Percentiles rank a stretch among this genome's conserved stretches.
These are phyloP conservation scores for Cryptococcus sp. DNA, from an alignment of 1,284 basidiomycete genomes.

Conservation along the genomic window DNA sequence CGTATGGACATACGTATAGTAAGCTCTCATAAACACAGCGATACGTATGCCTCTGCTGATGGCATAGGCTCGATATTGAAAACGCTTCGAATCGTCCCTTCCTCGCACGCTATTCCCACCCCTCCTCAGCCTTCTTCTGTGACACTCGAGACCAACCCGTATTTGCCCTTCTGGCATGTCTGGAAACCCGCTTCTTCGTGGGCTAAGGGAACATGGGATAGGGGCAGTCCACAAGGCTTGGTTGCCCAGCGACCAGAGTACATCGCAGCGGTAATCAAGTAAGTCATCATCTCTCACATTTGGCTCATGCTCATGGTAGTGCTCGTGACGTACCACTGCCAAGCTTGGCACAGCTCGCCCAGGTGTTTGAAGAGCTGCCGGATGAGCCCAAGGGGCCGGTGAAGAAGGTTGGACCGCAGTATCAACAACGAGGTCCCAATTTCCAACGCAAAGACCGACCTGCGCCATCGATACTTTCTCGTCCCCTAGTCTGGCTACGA, in stretches of 20 bases:
- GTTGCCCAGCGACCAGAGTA: conserved; percentile 76
- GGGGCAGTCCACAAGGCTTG: conserved; percentile 33
- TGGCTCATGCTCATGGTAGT: conserved; percentile 15
- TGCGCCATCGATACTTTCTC: no score
- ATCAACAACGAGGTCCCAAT: conserved; percentile 12
- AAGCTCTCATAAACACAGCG: background rate
- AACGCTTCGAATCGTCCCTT: conserved; percentile 67
- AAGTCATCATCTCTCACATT: conserved; percentile 27
- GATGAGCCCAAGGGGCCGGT: conserved; percentile 32
- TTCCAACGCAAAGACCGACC: no score
- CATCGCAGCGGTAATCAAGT: conserved; percentile 79
- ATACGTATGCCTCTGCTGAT: background rate
- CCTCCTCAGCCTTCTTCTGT: conserved; percentile 8
- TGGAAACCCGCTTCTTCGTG: conserved; percentile 84
- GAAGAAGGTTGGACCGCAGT: conserved; percentile 42
- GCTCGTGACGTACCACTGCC: conserved; percentile 41
- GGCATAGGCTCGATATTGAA: conserved; percentile 62
- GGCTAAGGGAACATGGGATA: conserved; percentile 43
- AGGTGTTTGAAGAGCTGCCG: conserved; percentile 36
- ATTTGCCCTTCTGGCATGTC: conserved; percentile 80
- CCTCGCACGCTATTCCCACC: conserved; percentile 53
- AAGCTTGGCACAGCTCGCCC: conserved; percentile 30
- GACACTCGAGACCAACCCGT: conserved; percentile 54
- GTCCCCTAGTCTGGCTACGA: no score
- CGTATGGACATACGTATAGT: no score